phyloP scores from a whole-genome alignment of 345 rosid species.

The Hibiscus syriacus region DNA sequence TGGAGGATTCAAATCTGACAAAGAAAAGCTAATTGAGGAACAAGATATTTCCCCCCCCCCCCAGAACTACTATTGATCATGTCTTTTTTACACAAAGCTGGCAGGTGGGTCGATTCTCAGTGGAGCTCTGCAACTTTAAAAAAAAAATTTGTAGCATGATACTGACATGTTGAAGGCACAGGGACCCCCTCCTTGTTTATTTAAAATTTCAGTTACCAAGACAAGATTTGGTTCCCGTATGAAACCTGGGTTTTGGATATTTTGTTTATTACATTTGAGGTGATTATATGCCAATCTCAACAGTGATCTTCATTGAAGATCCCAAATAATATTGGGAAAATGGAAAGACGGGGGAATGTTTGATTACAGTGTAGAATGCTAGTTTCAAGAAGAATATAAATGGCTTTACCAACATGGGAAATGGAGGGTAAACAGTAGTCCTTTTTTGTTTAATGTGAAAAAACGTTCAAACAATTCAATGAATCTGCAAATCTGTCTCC shows the following conservation, averaged over 20 bases:
- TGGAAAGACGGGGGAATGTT: slow-evolving; percentile 5
- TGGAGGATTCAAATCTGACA: slow-evolving; percentile 30
- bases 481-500: background rate
- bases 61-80: slow-evolving; percentile 25
- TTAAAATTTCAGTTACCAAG: slow-evolving; percentile 23
- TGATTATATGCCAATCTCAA: background rate
- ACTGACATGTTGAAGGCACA: slow-evolving; percentile 21
- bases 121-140: slow-evolving; percentile 23
- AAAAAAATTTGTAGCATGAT: background rate
- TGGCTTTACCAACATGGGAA: background rate
- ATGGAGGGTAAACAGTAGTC: too few species aligned
- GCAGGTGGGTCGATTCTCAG: slow-evolving; percentile 39
- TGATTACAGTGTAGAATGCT: background rate
- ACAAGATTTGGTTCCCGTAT: slow-evolving; percentile 15
- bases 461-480: too few species aligned
- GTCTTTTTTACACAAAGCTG: slow-evolving; percentile 27
- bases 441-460: too few species aligned
- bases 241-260: background rate
- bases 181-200: slow-evolving; percentile 7
- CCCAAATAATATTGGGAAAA: slow-evolving; percentile 17
- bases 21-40: slow-evolving; percentile 28
- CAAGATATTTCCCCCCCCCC: slow-evolving; percentile 26
- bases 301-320: slow-evolving; percentile 23
- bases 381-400: too few species aligned
- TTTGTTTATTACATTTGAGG: background rate